Conservation (phyloP, 2,329 filamentous ascomycete species). For the Ophiosphaerella korrae region DNA sequence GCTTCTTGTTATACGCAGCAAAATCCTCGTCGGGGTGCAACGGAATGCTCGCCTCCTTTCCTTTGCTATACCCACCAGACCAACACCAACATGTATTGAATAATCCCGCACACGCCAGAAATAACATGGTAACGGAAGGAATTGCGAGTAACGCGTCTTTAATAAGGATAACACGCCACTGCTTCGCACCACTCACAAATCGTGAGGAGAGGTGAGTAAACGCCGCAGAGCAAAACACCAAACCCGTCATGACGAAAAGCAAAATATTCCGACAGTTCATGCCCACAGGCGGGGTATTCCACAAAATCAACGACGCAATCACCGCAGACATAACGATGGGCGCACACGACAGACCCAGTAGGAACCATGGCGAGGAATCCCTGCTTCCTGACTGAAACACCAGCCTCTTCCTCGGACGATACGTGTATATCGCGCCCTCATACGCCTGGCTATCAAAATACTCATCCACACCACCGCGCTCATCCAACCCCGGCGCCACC, state of each 20-base stretch:
- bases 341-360: slow-evolving; percentile 4
- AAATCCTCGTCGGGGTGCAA: slow-evolving; percentile 11
- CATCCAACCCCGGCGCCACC: no score
- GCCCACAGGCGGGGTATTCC: slow-evolving; percentile 18
- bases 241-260: slow-evolving; percentile 13
- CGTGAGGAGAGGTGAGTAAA: slow-evolving; percentile 4
- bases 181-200: slow-evolving; percentile 2
- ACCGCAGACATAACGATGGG: slow-evolving; percentile 12
- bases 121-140: slow-evolving; percentile 19
- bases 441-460: slow-evolving; percentile 16
- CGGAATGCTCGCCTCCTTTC: slow-evolving; percentile 6
- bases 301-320: slow-evolving; percentile 19
- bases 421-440: slow-evolving; percentile 26
- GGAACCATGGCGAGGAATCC: neutral
- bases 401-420: slow-evolving; percentile 15
- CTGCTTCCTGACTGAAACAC: neutral
- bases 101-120: slow-evolving; percentile 20
- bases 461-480: slow-evolving; percentile 5
- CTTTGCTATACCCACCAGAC: slow-evolving; percentile 15
- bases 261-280: slow-evolving; percentile 27
- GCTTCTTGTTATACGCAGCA: slow-evolving; percentile 3
- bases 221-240: slow-evolving; percentile 12
- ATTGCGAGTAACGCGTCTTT: slow-evolving; percentile 24
- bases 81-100: slow-evolving; percentile 27
- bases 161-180: slow-evolving; percentile 20